Evolutionary conservation across 164 flowering plant genomes (phyloP), one percentile per base, ranked within the genome.

Genomic region (Akebia trifoliata): DNA sequence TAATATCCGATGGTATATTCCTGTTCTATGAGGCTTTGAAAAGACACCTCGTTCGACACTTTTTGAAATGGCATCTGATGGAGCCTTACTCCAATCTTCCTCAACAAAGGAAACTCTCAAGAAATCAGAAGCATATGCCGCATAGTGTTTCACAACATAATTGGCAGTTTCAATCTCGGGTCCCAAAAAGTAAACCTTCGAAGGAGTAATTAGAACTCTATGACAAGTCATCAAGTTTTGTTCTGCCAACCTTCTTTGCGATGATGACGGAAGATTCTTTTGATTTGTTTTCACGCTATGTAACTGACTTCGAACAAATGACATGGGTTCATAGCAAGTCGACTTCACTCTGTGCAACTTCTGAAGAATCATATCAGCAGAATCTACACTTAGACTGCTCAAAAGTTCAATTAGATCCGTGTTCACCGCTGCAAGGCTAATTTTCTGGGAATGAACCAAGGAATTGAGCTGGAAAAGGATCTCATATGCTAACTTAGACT

Each of bases 81-180:
- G 73, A 56, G 90, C 89, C 72, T 75, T 86, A 52, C 83, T 74
- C 97, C 89, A 85, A 75, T 94, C 97, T 71, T 94, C 99, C 29
- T 94, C 99, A 54, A 94, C 99, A 74, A 94, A 94, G 47, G 97
- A 69, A 54, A 88, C 81, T 63, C 99, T 77, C 60, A 90, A 44
- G 58, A 94, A 94, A 66, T 94, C 93, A 15, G 86, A 80, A 58
- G 93, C 90, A 79, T 77, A 75, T 22, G 61, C 35, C 22, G 86
- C 81, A 72, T 73, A 88, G 64, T 84, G 67, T 63, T 79, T 78
- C n/a, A 94, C 86, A 35, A 94, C 86, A 59, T 83, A 85, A 63
- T 90, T 94, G 2, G 91, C 81, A n/a, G 78, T 62, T 63, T 90
- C 96, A 51, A 82, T 76, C 70, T 94, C 99, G 6, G 97, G 99